Conservation (phyloP, 805 yeast genomes). For the Middelhovenomyces tepae region DNA sequence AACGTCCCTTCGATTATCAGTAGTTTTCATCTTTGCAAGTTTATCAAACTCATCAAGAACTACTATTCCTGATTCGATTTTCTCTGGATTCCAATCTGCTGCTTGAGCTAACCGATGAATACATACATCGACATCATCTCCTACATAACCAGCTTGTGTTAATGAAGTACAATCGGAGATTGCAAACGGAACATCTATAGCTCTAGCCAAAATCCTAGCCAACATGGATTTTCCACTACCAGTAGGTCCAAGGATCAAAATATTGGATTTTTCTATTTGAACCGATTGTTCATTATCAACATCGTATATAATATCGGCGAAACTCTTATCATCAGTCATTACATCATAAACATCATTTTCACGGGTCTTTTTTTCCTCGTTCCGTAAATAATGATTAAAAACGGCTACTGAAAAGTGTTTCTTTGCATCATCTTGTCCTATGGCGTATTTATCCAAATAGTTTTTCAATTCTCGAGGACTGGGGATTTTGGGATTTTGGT, state of each 20-base stretch:
- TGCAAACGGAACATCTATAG: conserved; percentile 46
- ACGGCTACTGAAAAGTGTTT: conserved; percentile 54
- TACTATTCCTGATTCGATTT: conserved; percentile 44
- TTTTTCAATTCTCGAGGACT: conserved; percentile 40
- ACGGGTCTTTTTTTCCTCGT: conserved; percentile 30
- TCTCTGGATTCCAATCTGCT: conserved; percentile 43
- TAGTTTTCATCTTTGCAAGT: conserved; percentile 40
- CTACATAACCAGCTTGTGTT: conserved; percentile 59
- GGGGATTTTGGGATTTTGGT: no score
- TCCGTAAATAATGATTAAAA: conserved; percentile 46
- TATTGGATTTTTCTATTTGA: conserved; percentile 48
- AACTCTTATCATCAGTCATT: conserved; percentile 5
- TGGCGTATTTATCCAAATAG: conserved; percentile 42
- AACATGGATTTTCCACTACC: conserved; percentile 55
- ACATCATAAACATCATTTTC: conserved; percentile 18
- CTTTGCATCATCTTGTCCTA: conserved; percentile 50
- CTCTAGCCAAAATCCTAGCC: conserved; percentile 45
- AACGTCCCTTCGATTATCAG: conserved; percentile 46
- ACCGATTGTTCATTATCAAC: conserved; percentile 30
- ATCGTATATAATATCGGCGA: conserved; percentile 3
- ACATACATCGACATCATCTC: conserved; percentile 54
- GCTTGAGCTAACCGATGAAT: conserved; percentile 42
- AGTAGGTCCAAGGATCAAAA: conserved; percentile 49
- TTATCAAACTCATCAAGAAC: conserved; percentile 56
- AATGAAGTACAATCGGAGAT: conserved; percentile 55